Conservation (phyloP, 805 yeast species). For the Jamesozyma spencerorum region DNA sequence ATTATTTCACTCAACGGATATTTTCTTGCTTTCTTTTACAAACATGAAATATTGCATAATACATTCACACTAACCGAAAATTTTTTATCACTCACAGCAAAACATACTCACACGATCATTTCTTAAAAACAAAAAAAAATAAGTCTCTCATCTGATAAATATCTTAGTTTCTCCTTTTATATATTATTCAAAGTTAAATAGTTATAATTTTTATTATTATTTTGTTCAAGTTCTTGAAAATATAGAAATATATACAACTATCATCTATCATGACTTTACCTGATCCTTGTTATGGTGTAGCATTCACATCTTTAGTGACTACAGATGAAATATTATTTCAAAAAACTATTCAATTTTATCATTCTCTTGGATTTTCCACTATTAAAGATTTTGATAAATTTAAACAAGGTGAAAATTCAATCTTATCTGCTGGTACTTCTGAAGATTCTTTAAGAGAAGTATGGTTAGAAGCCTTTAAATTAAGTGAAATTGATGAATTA, state of each 20-base stretch:
- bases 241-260: neutral
- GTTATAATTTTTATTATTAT: too few species aligned
- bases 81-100: too few species aligned
- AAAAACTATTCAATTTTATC: conserved; percentile 47
- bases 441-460: conserved; percentile 57
- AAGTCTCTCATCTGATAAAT: too few species aligned
- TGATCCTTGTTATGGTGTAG: conserved; percentile 34
- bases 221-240: too few species aligned
- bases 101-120: too few species aligned
- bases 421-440: conserved; percentile 45
- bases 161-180: too few species aligned
- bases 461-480: conserved; percentile 66
- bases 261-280: conserved; percentile 12
- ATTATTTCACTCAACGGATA: too few species aligned
- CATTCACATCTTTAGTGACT: conserved; percentile 57
- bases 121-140: too few species aligned
- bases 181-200: too few species aligned
- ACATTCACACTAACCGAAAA: too few species aligned
- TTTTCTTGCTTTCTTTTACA: too few species aligned
- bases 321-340: conserved; percentile 38
- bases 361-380: conserved; percentile 49
- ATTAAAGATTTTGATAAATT: conserved; percentile 52
- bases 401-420: conserved; percentile 24
- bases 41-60: too few species aligned
- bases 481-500: conserved; percentile 45